Percentiles rank a stretch among this genome's conserved stretches.
Conservation (phyloP, 2,329 filamentous ascomycete species). For the Trichoderma sp. region DNA sequence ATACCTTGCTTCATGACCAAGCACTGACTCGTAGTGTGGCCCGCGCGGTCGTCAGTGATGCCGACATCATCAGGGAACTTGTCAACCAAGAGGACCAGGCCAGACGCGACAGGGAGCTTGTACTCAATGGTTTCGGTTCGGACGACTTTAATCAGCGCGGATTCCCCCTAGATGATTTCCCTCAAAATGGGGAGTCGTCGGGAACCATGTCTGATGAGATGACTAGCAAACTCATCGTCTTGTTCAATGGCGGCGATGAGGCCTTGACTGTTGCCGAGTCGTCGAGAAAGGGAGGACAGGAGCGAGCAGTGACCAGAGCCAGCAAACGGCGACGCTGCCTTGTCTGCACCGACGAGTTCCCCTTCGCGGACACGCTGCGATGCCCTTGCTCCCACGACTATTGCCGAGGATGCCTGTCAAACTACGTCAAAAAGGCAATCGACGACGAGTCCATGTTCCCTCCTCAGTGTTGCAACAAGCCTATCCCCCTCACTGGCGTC, state of each 20-base stretch:
- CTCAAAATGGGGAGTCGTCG: not conserved
- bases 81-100: conserved; percentile 5
- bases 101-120: not conserved
- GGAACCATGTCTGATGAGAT: conserved; percentile 6
- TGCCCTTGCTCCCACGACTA: conserved; percentile 48
- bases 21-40: conserved; percentile 24
- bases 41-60: conserved; percentile 22
- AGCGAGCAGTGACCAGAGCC: not conserved
- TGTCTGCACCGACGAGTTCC: conserved; percentile 5
- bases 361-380: not conserved
- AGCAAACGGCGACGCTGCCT: conserved; percentile 1
- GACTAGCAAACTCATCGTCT: not conserved
- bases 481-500: conserved; percentile 36
- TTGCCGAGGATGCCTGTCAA: conserved; percentile 47
- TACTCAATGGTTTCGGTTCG: not conserved
- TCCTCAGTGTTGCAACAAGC: conserved; percentile 48
- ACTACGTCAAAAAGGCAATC: conserved; percentile 42
- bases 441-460: conserved; percentile 52
- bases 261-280: not conserved
- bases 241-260: not conserved
- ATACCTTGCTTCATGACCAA: conserved; percentile 16
- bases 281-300: not conserved
- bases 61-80: conserved; percentile 15
- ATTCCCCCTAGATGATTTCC: not conserved
- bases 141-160: not conserved